A percentile compares a stretch with the other conserved stretches of the same genome.
phyloP scores from a whole-genome alignment of 108 stramenopile species.

The Epipyxis sp. region DNA sequence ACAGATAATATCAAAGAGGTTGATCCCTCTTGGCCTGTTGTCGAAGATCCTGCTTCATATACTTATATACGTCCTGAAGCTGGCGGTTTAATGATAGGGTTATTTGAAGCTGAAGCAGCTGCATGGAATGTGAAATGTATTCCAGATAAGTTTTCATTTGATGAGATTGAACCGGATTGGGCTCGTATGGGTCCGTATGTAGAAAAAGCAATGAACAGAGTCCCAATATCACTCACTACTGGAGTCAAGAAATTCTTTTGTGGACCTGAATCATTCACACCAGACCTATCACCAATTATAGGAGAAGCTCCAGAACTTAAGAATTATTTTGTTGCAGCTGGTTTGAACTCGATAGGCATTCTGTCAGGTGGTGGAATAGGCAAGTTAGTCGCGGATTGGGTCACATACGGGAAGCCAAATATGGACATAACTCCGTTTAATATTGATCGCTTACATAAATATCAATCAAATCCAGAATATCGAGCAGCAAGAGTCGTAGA shows the following conservation, averaged over 20 bases:
- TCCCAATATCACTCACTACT: conserved; percentile 54
- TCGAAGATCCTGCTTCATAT: conserved; percentile 65
- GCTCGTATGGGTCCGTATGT: conserved; percentile 72
- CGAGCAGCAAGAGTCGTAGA: conserved; percentile 58
- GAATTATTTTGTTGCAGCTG: conserved; percentile 68
- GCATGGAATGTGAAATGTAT: conserved; percentile 60
- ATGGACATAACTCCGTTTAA: conserved; percentile 60
- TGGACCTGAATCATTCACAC: conserved; percentile 71
- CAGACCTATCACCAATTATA: conserved; percentile 57
- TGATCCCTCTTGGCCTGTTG: conserved; percentile 71
- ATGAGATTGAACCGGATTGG: conserved; percentile 68
- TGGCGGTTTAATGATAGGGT: conserved; percentile 66
- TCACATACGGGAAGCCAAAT: conserved; percentile 32
- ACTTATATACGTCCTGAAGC: conserved; percentile 74
- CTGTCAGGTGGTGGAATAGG: conserved; percentile 56
- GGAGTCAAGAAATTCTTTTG: conserved; percentile 72
- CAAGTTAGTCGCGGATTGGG: conserved; percentile 40
- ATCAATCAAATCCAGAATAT: conserved; percentile 58
- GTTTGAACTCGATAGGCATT: conserved; percentile 71
- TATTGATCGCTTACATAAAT: conserved; percentile 60
- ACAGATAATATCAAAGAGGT: conserved; percentile 64
- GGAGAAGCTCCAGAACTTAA: conserved; percentile 62
- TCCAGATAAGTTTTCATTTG: conserved; percentile 61
- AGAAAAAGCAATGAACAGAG: conserved; percentile 61
- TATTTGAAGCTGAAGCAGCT: conserved; percentile 66